Conservation (phyloP, 2,329 filamentous ascomycete species). For the Zasmidium angulare region DNA sequence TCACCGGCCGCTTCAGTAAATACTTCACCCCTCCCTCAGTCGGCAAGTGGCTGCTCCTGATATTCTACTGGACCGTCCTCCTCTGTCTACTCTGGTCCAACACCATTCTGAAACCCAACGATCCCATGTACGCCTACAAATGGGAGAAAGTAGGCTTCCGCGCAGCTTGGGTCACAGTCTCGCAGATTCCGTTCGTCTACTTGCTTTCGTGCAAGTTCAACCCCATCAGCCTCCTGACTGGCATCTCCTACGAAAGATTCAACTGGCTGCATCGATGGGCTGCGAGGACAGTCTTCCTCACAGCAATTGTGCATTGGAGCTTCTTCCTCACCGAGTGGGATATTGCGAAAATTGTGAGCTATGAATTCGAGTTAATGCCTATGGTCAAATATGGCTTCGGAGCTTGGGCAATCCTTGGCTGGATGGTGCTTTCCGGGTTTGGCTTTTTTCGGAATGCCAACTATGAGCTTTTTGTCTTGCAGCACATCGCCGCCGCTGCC, state of each 20-base stretch:
- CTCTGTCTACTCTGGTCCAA: slow-evolving; percentile 32
- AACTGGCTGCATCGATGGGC: slow-evolving; percentile 57
- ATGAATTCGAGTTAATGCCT: slow-evolving; percentile 49
- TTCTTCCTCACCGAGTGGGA: slow-evolving; percentile 57
- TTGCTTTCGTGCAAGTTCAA: slow-evolving; percentile 49
- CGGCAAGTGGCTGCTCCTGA: slow-evolving; percentile 30
- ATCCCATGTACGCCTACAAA: slow-evolving; percentile 32
- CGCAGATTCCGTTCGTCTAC: slow-evolving; percentile 64
- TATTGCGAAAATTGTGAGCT: slow-evolving; percentile 50
- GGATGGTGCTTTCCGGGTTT: slow-evolving; percentile 53
- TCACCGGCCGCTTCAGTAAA: slow-evolving; percentile 30
- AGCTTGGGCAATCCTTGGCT: slow-evolving; percentile 53
- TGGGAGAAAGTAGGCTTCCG: slow-evolving; percentile 65
- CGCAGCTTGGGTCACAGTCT: slow-evolving; percentile 65
- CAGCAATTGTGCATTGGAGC: slow-evolving; percentile 54
- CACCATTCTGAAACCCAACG: slow-evolving; percentile 27
- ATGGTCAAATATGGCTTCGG: slow-evolving; percentile 54
- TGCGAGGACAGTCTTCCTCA: slow-evolving; percentile 52
- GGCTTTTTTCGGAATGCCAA: slow-evolving; percentile 49
- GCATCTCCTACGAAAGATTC: slow-evolving; percentile 50
- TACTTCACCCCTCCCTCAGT: slow-evolving; percentile 35
- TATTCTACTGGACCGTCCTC: slow-evolving; percentile 33
- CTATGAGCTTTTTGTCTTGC: slow-evolving; percentile 57
- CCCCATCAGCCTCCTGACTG: slow-evolving; percentile 46
- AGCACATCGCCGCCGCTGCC: slow-evolving; percentile 54